Evolutionary conservation across 805 yeast genomes (phyloP).

Genomic region (Ogataea paradorogensis): DNA sequence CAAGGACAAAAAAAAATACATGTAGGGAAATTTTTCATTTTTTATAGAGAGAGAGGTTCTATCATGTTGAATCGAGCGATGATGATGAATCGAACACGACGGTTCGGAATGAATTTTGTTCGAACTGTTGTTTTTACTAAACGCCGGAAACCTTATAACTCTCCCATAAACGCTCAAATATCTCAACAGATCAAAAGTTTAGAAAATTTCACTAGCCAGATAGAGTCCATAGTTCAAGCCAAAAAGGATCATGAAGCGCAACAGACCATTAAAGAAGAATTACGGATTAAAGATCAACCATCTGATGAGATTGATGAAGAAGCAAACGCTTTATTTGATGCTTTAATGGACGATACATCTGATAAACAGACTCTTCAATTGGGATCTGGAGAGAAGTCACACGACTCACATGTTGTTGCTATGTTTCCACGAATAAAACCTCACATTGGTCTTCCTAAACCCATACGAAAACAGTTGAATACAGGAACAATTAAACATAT

Average conservation of each 20-base stretch:
- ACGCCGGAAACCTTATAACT: not conserved
- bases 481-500: slow-evolving; percentile 41
- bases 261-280: slow-evolving; percentile 22
- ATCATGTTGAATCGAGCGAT: slow-evolving; percentile 5
- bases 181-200: slow-evolving; percentile 27
- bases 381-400: not conserved
- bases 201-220: slow-evolving; percentile 28
- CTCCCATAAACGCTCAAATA: not conserved
- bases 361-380: slow-evolving; percentile 1
- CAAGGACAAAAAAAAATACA: not conserved
- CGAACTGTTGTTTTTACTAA: slow-evolving; percentile 4
- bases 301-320: slow-evolving; percentile 24
- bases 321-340: slow-evolving; percentile 29
- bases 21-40: slow-evolving; percentile 3
- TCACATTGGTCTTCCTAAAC: slow-evolving; percentile 34
- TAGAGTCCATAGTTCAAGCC: slow-evolving; percentile 23
- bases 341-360: slow-evolving; percentile 21
- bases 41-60: not conserved
- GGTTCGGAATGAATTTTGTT: not conserved
- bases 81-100: slow-evolving; percentile 1
- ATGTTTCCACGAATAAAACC: slow-evolving; percentile 29
- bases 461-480: slow-evolving; percentile 34
- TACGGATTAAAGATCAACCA: slow-evolving; percentile 18
- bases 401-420: not conserved
- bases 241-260: slow-evolving; percentile 16